Evolutionary conservation across 2,329 filamentous ascomycete genomes (phyloP).

Genomic region (Zalaria obscura): DNA sequence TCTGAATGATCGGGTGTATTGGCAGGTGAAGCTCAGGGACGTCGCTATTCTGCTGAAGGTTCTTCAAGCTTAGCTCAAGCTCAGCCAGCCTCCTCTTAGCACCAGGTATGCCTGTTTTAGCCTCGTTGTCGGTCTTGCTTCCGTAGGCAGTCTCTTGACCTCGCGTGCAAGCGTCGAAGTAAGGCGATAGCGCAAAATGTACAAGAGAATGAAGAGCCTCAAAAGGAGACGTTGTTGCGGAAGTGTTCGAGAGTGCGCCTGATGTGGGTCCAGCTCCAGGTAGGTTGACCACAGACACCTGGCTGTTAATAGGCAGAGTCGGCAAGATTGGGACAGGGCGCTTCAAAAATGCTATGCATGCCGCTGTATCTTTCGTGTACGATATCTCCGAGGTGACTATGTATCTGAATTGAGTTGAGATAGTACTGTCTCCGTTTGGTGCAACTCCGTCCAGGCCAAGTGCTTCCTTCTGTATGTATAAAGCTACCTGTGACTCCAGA

Average conservation of each 20-base stretch:
- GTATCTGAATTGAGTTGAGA: conserved; percentile 42
- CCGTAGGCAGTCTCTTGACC: conserved; percentile 52
- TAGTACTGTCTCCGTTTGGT: conserved; percentile 4
- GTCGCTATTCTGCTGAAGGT: conserved; percentile 94
- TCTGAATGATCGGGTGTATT: conserved; percentile 79
- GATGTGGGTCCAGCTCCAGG: conserved; percentile 36
- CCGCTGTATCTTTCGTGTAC: conserved; percentile 63
- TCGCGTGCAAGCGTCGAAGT: conserved; percentile 93
- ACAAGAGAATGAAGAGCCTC: conserved; percentile 87
- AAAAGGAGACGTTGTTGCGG: conserved; percentile 65
- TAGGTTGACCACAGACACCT: conserved; percentile 87
- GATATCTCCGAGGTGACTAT: conserved; percentile 70
- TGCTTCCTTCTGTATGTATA: conserved; percentile 80
- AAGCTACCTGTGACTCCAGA: conserved; percentile 68
- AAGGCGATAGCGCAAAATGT: conserved; percentile 81
- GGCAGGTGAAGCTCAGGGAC: conserved; percentile 83
- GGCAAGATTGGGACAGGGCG: conserved; percentile 78
- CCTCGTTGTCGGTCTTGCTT: conserved; percentile 69
- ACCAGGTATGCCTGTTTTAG: conserved; percentile 89
- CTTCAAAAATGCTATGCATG: conserved; percentile 83
- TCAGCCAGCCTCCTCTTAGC: conserved; percentile 96
- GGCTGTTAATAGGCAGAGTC: conserved; percentile 64
- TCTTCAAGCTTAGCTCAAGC: conserved; percentile 74
- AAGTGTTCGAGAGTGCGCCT: conserved; percentile 46
- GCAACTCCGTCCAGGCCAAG: conserved; percentile 34